Evolutionary conservation across 192 early-diverging fungal species (phyloP), one percentile per base, ranked within the genome.

Genomic region (Gamsiella multidivaricata): DNA sequence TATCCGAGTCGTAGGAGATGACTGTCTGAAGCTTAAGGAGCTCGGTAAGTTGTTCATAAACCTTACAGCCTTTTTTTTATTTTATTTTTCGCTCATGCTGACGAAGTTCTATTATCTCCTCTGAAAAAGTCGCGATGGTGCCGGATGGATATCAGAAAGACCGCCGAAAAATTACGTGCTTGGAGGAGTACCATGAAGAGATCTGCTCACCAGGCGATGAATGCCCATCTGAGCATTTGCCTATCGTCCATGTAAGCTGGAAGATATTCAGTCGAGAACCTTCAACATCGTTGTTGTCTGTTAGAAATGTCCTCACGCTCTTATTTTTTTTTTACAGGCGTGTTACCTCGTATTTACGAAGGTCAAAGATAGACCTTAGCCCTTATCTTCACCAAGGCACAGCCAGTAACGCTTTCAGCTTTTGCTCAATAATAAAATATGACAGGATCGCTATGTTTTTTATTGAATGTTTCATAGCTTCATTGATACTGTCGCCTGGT

Each of bases 101-200:
- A 45, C 22, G 7, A 42, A 32, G 31, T 31, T 60, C 31, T 62
- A 26, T 14, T 31, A n/a, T 46, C 9, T 45, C 34, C 43, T 22
- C 3, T 33, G 0, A 55, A 9, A 79, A 85, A 83, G 86, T 91
- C 2, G 84, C 88, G 2, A 82, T 87, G 12, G 90, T 92, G 2
- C 91, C 91, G 6, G 87, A 90, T 41, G 91, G 91, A 20, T 88
- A 88, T 42, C 78, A 87, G 17, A 87, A 86, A 61, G 84, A 89
- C 59, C 72, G 84, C 4, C 80, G 73, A 49, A 81, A 80, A 49
- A 61, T 69, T 17, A 63, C 65, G 8, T 64, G 53, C 8, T 73
- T 68, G 32, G 69, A 65, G 0, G 72, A 74, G 11, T 69, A 55
- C 17, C 31, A 65, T 28, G 85, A 84, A 55, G 80, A 88, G 28